Percentiles rank a stretch among this genome's conserved stretches.
These are phyloP conservation scores for Echeveria elegans DNA, from an alignment of 164 flowering plant species.

Conservation along the genomic window DNA sequence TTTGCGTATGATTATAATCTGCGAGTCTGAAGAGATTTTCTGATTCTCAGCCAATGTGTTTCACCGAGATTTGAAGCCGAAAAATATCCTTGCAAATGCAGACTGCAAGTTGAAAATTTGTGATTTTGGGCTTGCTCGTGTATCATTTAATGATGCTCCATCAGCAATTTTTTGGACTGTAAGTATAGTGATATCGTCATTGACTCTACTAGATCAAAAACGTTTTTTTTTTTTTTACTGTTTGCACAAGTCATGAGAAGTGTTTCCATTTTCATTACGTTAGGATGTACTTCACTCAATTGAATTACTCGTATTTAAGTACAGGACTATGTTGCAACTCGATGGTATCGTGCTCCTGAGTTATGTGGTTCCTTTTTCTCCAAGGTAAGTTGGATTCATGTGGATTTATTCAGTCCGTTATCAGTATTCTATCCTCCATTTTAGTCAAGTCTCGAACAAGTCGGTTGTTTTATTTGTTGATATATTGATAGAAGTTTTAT, in stretches of 20 bases:
- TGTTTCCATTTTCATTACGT: neutral
- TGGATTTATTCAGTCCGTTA: neutral
- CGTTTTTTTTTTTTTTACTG: no score
- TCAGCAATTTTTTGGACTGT: constrained; percentile 93
- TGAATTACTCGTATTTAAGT: neutral
- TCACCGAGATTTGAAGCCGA: constrained; percentile 81
- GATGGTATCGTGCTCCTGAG: constrained; percentile 83
- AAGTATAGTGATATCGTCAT: constrained; percentile 15
- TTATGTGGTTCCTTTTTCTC: constrained; percentile 78
- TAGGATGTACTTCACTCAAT: neutral
- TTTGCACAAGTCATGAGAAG: neutral
- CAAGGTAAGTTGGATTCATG: constrained; percentile 33
- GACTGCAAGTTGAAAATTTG: constrained; percentile 89
- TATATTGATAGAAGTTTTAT: neutral
- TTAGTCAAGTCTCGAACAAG: neutral
- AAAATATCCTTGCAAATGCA: constrained; percentile 83
- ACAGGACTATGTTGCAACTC: constrained; percentile 76
- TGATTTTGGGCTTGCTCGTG: constrained; percentile 91
- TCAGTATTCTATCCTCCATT: neutral
- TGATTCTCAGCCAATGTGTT: constrained; percentile 66
- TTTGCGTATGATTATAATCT: neutral
- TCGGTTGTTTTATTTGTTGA: neutral
- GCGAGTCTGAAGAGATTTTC: neutral
- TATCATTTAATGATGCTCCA: constrained; percentile 79
- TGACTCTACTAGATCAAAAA: no score